phyloP scores from a whole-genome alignment of 108 stramenopile species.

The Cyclostephanos tholiformis region DNA sequence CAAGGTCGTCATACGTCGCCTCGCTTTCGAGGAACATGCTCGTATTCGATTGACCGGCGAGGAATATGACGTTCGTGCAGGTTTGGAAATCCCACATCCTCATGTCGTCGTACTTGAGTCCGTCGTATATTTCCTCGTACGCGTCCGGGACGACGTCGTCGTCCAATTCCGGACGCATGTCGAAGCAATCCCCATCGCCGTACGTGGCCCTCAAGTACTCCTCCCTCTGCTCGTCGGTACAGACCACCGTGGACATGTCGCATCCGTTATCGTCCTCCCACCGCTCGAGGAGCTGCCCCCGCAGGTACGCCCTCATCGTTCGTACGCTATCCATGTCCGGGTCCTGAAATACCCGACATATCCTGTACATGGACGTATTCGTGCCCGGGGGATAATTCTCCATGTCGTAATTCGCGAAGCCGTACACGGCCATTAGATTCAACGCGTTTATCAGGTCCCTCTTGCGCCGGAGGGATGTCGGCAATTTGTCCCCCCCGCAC shows the following conservation, averaged over 20 bases:
- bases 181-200: slow-evolving; percentile 54
- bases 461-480: slow-evolving; percentile 49
- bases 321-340: slow-evolving; percentile 13
- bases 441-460: slow-evolving; percentile 48
- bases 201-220: slow-evolving; percentile 5
- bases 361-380: slow-evolving; percentile 46
- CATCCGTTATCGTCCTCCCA: slow-evolving; percentile 21
- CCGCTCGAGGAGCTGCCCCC: slow-evolving; percentile 10
- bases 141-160: slow-evolving; percentile 55
- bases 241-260: neutral
- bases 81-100: slow-evolving; percentile 81
- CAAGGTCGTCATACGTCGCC: slow-evolving; percentile 54
- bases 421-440: slow-evolving; percentile 52
- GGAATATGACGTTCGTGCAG: slow-evolving; percentile 63
- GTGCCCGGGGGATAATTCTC: slow-evolving; percentile 72
- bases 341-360: slow-evolving; percentile 63
- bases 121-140: slow-evolving; percentile 66
- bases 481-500: slow-evolving; percentile 50
- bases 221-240: slow-evolving; percentile 17
- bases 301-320: slow-evolving; percentile 35
- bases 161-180: slow-evolving; percentile 61
- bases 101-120: slow-evolving; percentile 56
- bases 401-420: slow-evolving; percentile 80
- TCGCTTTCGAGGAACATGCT: slow-evolving; percentile 74
- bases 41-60: slow-evolving; percentile 58